A percentile compares a stretch with the other conserved stretches of the same genome.
These are phyloP conservation scores for Volvariella volvacea DNA, from an alignment of 1,284 basidiomycete genomes.

Conservation along the genomic window DNA sequence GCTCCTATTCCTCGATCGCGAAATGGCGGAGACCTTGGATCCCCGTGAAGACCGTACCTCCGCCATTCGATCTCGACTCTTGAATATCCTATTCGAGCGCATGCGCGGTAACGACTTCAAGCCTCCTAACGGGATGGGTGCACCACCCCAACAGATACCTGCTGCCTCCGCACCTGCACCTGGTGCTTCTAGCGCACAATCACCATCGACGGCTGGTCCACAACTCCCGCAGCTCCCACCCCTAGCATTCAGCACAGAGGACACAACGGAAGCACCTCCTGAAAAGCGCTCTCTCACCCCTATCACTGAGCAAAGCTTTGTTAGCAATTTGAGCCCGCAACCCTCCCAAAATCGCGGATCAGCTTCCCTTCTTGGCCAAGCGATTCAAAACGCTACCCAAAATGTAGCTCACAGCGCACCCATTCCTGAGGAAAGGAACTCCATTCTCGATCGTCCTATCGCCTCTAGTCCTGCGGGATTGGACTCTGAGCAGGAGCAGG, in stretches of 20 bases:
- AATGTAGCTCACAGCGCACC: too few species aligned
- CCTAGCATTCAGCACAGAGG: conserved; percentile 29
- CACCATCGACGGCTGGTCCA: conserved; percentile 10
- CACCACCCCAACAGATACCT: conserved; percentile 11
- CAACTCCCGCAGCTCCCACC: conserved; percentile 37
- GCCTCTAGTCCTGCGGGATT: too few species aligned
- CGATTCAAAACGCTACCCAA: neutral
- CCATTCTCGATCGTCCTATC: too few species aligned
- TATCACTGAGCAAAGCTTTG: conserved; percentile 14
- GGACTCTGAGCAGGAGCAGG: too few species aligned
- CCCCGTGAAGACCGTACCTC: conserved; percentile 76
- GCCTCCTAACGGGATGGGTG: conserved; percentile 21
- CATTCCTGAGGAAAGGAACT: too few species aligned
- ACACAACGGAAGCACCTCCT: neutral
- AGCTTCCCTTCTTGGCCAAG: conserved; percentile 2
- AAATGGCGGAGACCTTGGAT: conserved; percentile 74
- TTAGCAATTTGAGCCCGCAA: neutral
- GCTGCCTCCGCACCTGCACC: conserved; percentile 12
- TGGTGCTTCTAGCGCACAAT: conserved; percentile 17
- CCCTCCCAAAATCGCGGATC: conserved; percentile 10
- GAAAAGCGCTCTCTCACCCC: conserved; percentile 12
- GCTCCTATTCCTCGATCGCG: conserved; percentile 87
- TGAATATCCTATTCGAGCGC: conserved; percentile 58
- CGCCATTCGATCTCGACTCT: conserved; percentile 55
- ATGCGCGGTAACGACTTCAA: conserved; percentile 39